Evolutionary conservation across 352 stramenopile genomes (phyloP).

Genomic region (Pythium grandisporangium): DNA sequence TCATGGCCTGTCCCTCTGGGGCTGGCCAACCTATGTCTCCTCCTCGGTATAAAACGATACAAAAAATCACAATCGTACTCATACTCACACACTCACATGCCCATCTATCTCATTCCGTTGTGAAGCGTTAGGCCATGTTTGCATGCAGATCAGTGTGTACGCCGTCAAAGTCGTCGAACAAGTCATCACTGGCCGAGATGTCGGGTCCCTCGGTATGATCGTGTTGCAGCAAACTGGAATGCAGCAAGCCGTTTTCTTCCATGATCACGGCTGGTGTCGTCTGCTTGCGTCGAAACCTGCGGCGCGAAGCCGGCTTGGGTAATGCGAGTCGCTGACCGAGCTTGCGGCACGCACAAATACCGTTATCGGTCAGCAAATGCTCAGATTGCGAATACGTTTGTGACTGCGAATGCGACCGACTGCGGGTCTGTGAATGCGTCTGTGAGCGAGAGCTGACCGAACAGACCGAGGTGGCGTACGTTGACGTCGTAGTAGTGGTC

Average conservation of each 20-base stretch:
- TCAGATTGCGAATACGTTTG: conserved; percentile 28
- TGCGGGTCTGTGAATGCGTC: conserved; percentile 9
- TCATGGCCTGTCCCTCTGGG: too few relatives aligned
- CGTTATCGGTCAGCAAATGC: conserved; percentile 10
- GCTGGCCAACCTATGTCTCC: too few relatives aligned
- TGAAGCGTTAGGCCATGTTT: too few relatives aligned
- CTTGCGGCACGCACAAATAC: conserved; percentile 22
- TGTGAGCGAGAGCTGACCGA: conserved; percentile 5
- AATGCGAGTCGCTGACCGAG: conserved; percentile 22
- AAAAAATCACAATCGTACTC: background rate
- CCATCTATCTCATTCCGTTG: too few relatives aligned
- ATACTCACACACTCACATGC: too few relatives aligned
- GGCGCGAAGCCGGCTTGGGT: conserved; percentile 7
- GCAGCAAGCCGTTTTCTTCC: conserved; percentile 29
- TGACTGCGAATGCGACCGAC: background rate
- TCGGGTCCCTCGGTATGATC: conserved; percentile 12
- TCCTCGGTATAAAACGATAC: too few relatives aligned
- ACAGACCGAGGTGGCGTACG: conserved; percentile 2
- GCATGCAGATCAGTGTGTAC: conserved; percentile 8
- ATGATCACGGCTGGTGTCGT: conserved; percentile 9
- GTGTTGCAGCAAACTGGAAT: conserved; percentile 29
- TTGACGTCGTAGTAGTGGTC: conserved; percentile 2
- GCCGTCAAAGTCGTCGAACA: conserved; percentile 34
- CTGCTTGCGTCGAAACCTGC: conserved; percentile 22
- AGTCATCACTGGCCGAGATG: conserved; percentile 13